phyloP scores from a whole-genome alignment of 2,329 filamentous ascomycete genomes.

The Aspergillus proliferans region DNA sequence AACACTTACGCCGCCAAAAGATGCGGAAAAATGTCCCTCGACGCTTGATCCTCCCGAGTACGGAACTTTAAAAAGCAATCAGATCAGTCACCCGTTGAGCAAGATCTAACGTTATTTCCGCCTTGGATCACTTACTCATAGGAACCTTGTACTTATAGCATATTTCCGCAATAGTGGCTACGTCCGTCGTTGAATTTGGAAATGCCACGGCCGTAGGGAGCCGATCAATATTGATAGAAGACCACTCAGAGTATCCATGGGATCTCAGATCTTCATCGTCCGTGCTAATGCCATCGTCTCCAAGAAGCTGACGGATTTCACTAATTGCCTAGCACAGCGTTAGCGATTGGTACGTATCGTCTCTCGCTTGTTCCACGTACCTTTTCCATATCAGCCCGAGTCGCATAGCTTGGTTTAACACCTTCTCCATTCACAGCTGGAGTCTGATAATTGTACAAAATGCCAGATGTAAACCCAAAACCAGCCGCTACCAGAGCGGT shows the following conservation, averaged over 20 bases:
- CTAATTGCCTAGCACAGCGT: not conserved
- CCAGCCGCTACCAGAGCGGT: too few species aligned
- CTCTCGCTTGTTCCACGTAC: too few species aligned
- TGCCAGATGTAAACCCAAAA: too few species aligned
- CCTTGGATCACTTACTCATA: slow-evolving; percentile 42
- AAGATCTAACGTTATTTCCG: too few species aligned
- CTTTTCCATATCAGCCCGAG: too few species aligned
- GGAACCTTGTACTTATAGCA: slow-evolving; percentile 72
- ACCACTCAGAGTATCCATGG: slow-evolving; percentile 64
- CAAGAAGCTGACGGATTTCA: not conserved
- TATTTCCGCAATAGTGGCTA: slow-evolving; percentile 56
- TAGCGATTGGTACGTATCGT: too few species aligned
- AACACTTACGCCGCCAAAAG: slow-evolving; percentile 75
- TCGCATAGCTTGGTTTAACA: too few species aligned
- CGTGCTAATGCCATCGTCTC: not conserved
- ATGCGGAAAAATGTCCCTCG: slow-evolving; percentile 80
- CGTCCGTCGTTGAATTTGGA: slow-evolving; percentile 56
- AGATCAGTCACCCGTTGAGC: not conserved
- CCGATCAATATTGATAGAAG: slow-evolving; percentile 55
- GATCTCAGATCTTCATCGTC: slow-evolving; percentile 55
- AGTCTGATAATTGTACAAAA: too few species aligned
- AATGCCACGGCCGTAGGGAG: slow-evolving; percentile 58
- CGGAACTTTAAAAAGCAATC: slow-evolving; percentile 42
- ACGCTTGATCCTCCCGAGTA: slow-evolving; percentile 78
- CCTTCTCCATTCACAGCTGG: too few species aligned